These are phyloP conservation scores for Podospora pseudoanserina DNA, from an alignment of 495 filamentous ascomycete species.

Conservation along the genomic window DNA sequence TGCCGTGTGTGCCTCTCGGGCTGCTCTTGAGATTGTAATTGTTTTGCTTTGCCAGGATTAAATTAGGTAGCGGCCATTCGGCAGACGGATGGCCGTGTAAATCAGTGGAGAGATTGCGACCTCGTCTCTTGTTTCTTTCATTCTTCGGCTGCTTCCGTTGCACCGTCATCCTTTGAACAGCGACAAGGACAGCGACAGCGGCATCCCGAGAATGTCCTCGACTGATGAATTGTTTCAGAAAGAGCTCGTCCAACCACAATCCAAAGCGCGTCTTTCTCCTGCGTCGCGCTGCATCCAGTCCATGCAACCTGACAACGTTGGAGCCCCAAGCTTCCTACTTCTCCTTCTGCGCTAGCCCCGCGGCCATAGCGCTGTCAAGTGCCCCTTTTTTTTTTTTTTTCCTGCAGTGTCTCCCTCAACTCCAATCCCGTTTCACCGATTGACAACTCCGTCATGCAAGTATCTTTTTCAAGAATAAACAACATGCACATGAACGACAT, in stretches of 20 bases:
- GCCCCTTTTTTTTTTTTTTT: not conserved
- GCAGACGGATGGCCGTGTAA: not conserved
- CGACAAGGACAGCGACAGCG: too few relatives aligned
- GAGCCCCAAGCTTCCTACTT: not conserved
- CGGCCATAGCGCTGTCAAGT: not conserved
- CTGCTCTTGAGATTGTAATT: not conserved
- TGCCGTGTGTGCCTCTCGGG: conserved; percentile 4
- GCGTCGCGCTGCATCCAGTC: not conserved
- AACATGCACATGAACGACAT: too few relatives aligned
- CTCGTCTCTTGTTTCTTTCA: not conserved
- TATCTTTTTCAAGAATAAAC: too few relatives aligned
- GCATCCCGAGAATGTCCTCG: too few relatives aligned
- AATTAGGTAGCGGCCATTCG: not conserved
- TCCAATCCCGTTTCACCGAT: not conserved
- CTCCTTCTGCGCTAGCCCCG: not conserved
- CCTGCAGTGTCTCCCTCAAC: not conserved
- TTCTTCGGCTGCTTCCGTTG: not conserved
- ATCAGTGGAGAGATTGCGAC: conserved; percentile 3
- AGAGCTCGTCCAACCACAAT: not conserved
- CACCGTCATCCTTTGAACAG: too few relatives aligned
- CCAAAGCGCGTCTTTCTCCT: not conserved
- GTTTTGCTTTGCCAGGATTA: not conserved
- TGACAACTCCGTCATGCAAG: too few relatives aligned
- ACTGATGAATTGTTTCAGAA: not conserved
- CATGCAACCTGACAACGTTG: not conserved